A percentile compares a stretch with the other conserved stretches of the same genome.
phyloP scores from a whole-genome alignment of 257 asterid genomes.

The Ophiorrhiza pumila region DNA sequence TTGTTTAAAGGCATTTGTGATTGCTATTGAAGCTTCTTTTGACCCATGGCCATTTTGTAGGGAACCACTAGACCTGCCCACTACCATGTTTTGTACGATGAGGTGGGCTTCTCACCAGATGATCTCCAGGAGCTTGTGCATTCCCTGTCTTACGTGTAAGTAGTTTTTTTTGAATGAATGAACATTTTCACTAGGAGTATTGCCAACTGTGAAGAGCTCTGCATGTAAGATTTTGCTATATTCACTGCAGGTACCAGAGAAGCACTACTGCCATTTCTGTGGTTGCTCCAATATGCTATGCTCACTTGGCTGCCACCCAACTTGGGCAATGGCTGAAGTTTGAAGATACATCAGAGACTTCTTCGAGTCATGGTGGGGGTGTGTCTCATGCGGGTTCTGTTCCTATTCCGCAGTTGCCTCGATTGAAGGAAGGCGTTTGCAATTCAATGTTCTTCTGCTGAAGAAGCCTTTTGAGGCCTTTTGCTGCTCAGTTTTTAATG shows the following conservation, averaged over 20 bases:
- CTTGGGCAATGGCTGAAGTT: slow-evolving; percentile 90
- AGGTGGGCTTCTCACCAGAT: slow-evolving; percentile 76
- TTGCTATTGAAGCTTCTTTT: neutral
- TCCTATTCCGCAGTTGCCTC: slow-evolving; percentile 71
- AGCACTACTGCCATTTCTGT: slow-evolving; percentile 94
- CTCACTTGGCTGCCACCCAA: slow-evolving; percentile 94
- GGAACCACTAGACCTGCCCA: slow-evolving; percentile 94
- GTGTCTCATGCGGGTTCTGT: slow-evolving; percentile 53
- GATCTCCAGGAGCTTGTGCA: slow-evolving; percentile 94
- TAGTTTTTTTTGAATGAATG: neutral
- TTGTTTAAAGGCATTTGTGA: neutral
- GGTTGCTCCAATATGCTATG: slow-evolving; percentile 90
- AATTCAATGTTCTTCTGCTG: slow-evolving; percentile 82
- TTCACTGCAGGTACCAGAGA: slow-evolving; percentile 71
- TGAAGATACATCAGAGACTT: slow-evolving; percentile 80
- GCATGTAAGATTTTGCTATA: neutral
- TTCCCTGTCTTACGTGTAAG: slow-evolving; percentile 86
- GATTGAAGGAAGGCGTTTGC: slow-evolving; percentile 58
- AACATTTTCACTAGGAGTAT: neutral
- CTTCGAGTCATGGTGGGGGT: slow-evolving; percentile 80
- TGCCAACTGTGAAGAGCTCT: neutral
- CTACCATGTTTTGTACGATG: slow-evolving; percentile 72
- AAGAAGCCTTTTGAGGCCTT: neutral
- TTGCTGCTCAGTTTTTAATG: neutral
- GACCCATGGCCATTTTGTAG: slow-evolving; percentile 24